Base-by-base conservation (phyloP, 768 basidiomycete species). In the Leucocoprinus leucothites region DNA sequence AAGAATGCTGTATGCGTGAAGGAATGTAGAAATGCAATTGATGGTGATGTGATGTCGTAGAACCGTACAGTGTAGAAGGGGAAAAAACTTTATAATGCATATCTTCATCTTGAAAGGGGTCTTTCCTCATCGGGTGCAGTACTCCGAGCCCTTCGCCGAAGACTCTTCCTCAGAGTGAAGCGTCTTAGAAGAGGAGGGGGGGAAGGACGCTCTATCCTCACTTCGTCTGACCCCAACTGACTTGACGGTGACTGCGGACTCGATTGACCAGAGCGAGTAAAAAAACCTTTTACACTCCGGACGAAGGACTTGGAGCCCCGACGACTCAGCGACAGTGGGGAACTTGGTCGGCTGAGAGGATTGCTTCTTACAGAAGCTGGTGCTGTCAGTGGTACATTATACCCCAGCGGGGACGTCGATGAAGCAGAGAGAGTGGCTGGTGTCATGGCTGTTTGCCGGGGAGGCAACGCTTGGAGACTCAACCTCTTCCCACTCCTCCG, bases 211-310 rank as follows among this genome's bases (percentile, higher is more conserved):
- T 22, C 51, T 26, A 21, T 3, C 16, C 34, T 42, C 26, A 25
- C 11, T 14, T 34, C 19, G 14, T 18, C 40, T 13, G 47, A 28
- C 28, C 25, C 22, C 21, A 28, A 21, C 11, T 48, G 36, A 22
- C n/a, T n/a, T n/a, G 22, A 25, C 13, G 40, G 51, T 38, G 49
- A 53, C 28, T 21, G 26, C 9, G 34, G 18, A n/a, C 22, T 31
- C 38, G 16, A 13, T 38, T 38, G 38, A n/a, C 38, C 38, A 9
- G 38, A 38, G 38, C 38, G 38, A 38, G 16, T 38, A 61, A 89
- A 86, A 50, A 89, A 72, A 18, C 74, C 81, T 60, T 76, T 80
- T 53, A 88, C 81, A 60, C 82, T 85, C 59, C 78, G 82, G 45
- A 84, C 79, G 67, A 89, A 75, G 13, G 82, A 13, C 14, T 41